Conservation (phyloP, 495 filamentous ascomycete species). For the Talaromyces stipitatus region DNA sequence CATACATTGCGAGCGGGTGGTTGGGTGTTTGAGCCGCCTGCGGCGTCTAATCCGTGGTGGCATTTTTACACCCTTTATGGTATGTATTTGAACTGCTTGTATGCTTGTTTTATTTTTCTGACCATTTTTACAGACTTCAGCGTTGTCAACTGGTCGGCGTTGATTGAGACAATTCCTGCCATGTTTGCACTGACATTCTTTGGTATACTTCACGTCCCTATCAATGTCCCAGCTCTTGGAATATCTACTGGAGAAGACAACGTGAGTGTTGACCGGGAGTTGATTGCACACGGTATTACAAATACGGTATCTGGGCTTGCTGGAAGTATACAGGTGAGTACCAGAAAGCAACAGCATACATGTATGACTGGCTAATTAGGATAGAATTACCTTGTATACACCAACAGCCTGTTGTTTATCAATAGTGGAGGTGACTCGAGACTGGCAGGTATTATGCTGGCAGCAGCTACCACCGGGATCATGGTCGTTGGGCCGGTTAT, state of each 20-base stretch:
- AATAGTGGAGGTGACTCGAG: constrained; percentile 81
- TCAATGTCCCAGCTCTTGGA: constrained; percentile 90
- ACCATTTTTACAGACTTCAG: constrained; percentile 49
- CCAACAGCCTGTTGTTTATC: constrained; percentile 93
- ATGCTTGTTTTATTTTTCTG: neutral
- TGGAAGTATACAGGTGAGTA: constrained; percentile 74
- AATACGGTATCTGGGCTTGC: constrained; percentile 80
- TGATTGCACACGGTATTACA: constrained; percentile 87
- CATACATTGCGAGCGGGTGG: constrained; percentile 57
- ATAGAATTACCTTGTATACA: constrained; percentile 91
- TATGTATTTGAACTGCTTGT: constrained; percentile 25
- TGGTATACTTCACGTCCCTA: constrained; percentile 91
- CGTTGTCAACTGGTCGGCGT: constrained; percentile 69
- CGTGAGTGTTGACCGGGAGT: constrained; percentile 80
- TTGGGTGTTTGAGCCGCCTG: constrained; percentile 86
- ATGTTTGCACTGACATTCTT: constrained; percentile 99
- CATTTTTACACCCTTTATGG: constrained; percentile 94
- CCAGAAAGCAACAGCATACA: neutral
- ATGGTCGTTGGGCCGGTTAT: constrained; percentile 77
- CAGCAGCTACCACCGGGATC: constrained; percentile 67
- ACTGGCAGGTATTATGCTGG: constrained; percentile 79
- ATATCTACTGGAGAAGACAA: constrained; percentile 87
- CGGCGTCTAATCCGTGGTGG: constrained; percentile 84
- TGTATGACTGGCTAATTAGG: constrained; percentile 4
- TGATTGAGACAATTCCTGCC: constrained; percentile 74